Evolutionary conservation across 495 filamentous ascomycete genomes (phyloP).

Genomic region (Pseudevernia furfuracea): DNA sequence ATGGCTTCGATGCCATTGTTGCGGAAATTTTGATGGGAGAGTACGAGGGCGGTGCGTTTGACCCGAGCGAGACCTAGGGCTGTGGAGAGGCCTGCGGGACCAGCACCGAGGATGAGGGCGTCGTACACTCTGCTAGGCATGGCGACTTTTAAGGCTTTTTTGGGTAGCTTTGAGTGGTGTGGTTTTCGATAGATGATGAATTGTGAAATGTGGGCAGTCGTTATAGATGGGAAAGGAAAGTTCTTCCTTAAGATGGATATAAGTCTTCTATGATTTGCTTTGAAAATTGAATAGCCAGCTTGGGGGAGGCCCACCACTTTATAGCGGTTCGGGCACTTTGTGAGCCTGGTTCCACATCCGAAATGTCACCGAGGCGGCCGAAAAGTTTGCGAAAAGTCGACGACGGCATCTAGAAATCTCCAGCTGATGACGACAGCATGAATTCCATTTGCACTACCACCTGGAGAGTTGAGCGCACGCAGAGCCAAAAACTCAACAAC

Average conservation of each 20-base stretch:
- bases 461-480: not conserved
- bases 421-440: not conserved
- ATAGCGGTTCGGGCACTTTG: not conserved
- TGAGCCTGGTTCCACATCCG: not conserved
- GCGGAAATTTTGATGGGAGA: constrained; percentile 23
- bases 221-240: not conserved
- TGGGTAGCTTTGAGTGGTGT: not conserved
- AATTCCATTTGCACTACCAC: not conserved
- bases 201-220: not conserved
- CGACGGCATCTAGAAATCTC: not conserved
- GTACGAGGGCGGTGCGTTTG: constrained; percentile 35
- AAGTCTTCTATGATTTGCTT: too few species aligned
- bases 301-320: not conserved
- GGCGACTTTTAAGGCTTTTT: not conserved
- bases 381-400: not conserved
- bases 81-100: constrained; percentile 41
- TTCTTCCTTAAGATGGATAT: too few species aligned
- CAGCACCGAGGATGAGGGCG: constrained; percentile 42
- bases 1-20: constrained; percentile 25
- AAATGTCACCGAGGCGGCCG: not conserved
- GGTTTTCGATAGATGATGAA: not conserved
- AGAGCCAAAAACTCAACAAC: too few species aligned
- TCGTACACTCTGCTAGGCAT: constrained; percentile 28
- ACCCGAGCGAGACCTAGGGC: constrained; percentile 38
- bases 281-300: not conserved